Evolutionary conservation across 345 rosid species (phyloP).

Genomic region (Hibiscus tridactylites): DNA sequence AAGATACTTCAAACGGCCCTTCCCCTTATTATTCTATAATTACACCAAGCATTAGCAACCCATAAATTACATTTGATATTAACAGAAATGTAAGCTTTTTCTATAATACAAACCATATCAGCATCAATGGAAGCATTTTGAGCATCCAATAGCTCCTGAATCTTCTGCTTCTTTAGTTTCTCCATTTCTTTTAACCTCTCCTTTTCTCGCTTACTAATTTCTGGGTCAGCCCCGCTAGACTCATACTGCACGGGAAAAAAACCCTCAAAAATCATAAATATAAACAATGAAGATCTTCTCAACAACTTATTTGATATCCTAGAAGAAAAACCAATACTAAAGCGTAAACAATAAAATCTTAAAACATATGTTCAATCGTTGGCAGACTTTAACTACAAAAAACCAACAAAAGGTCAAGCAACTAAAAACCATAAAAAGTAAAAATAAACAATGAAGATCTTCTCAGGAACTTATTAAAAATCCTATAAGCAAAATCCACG

Average conservation of each 20-base stretch:
- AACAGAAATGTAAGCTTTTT: background rate
- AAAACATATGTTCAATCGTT: background rate
- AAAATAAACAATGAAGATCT: background rate
- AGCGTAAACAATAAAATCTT: too few species aligned
- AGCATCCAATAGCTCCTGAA: constrained; percentile 82
- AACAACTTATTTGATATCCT: background rate
- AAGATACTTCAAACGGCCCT: constrained; percentile 87
- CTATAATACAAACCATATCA: constrained; percentile 55
- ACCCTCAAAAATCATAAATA: background rate
- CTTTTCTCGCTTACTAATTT: constrained; percentile 78
- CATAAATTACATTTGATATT: background rate
- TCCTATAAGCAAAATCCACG: background rate
- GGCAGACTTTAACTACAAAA: background rate
- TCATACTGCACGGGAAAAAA: constrained; percentile 34
- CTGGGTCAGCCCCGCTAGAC: constrained; percentile 33
- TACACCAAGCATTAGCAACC: constrained; percentile 10
- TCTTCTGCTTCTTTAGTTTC: constrained; percentile 78
- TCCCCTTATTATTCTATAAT: constrained; percentile 76
- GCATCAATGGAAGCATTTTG: constrained; percentile 95
- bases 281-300: background rate
- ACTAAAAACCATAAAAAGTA: background rate
- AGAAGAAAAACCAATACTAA: too few species aligned
- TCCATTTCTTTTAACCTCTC: constrained; percentile 85
- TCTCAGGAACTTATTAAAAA: background rate
- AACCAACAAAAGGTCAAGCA: constrained; percentile 7